Evolutionary conservation across 331 rosid genomes (phyloP), one percentile per base, ranked within the genome.

Genomic region (Phaseolus coccineus): DNA sequence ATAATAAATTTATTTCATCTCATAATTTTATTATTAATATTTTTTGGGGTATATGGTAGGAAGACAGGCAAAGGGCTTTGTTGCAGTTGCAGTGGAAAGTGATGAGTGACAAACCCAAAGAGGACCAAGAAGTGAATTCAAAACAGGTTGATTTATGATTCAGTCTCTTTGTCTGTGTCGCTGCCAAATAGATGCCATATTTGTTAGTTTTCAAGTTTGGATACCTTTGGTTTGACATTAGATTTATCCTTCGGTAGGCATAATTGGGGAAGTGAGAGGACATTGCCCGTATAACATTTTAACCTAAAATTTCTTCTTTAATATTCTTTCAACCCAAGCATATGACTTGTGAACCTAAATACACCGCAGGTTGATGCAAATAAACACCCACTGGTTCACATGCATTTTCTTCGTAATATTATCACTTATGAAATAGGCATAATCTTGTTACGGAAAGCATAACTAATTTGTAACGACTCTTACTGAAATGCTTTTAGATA

Each of bases 21-120:
- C 30, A 24, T 46, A 52, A 57, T 71, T 58, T 59, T 63, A 11
- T 69, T 63, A 78, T 42, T 39, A 40, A 2, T 66, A 35, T 66
- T 33, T 31, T 39, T 72, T 8, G 64, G 86, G 67, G 67, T 59
- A 35, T 79, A 73, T 82, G 74, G 77, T 86, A 90, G 99, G 99
- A 96, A 89, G 97, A 96, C 68, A 88, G 91, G 87, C 98, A 96
- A 87, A 90, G 91, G 85, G 94, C 98, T 69, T 85, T 96, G 80
- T 82, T 96, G 90, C 94, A 96, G 81, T 77, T 96, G 93, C 97
- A 93, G 87, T 96, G 98, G 99, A 91, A 87, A 87, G 98, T 93
- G 84, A 93, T 96, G 99, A 84, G 95, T 51, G 90, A 93, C 87
- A 91, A 91, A 73, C 90, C 90, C 65, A 93, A 87, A 74, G 96